phyloP scores from a whole-genome alignment of 257 asterid genomes.

The Plantago major region DNA sequence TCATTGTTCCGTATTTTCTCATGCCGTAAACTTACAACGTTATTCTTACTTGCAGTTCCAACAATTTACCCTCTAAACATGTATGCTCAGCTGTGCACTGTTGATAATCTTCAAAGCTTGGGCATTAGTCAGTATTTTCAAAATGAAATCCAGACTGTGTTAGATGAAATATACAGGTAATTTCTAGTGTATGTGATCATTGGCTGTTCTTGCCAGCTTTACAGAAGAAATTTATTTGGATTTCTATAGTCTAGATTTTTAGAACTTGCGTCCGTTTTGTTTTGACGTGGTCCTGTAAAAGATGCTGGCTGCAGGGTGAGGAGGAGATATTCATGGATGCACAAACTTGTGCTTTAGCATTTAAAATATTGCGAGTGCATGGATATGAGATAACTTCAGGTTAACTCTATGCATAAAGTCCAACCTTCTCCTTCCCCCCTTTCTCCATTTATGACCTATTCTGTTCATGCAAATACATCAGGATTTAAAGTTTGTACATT shows the following conservation, averaged over 20 bases:
- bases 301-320: conserved; percentile 77
- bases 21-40: conserved; percentile 6
- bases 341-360: conserved; percentile 78
- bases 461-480: conserved; percentile 4
- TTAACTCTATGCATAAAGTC: conserved; percentile 16
- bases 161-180: conserved; percentile 80
- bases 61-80: conserved; percentile 56
- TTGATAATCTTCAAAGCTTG: conserved; percentile 64
- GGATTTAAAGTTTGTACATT: neutral
- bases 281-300: conserved; percentile 41
- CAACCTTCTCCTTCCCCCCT: neutral
- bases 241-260: neutral
- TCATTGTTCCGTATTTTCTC: neutral
- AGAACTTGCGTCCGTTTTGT: conserved; percentile 17
- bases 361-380: conserved; percentile 56
- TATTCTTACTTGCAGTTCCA: conserved; percentile 51
- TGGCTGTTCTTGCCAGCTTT: neutral
- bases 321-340: conserved; percentile 77
- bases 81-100: conserved; percentile 45
- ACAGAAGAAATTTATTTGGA: neutral
- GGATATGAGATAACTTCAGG: conserved; percentile 78
- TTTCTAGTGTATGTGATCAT: conserved; percentile 2
- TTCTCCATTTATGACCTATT: neutral
- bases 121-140: conserved; percentile 64
- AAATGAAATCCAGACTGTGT: conserved; percentile 46